Evolutionary conservation across 345 rosid species (phyloP), one percentile per base, ranked within the genome.

Genomic region (Citrus cavaleriei): DNA sequence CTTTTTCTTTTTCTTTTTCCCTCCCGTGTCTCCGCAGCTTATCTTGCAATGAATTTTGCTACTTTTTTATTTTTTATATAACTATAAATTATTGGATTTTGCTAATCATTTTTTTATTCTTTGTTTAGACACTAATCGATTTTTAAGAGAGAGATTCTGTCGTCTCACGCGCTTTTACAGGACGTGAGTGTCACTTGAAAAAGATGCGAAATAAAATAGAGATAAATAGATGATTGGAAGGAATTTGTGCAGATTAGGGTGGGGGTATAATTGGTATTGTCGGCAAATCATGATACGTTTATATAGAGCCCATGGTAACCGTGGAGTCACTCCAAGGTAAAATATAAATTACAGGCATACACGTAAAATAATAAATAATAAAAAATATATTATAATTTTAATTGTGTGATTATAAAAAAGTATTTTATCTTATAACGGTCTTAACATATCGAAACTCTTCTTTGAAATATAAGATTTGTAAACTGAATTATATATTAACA

Each of bases 1-100:
- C 7, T 21, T 70, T 81, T 4, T 18, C 14, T 21, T 70, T 81
- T 4, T 12, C 21, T 30, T 37, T 16, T 18, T 32, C 37, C 28
- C 37, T 73, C 86, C 87, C 76, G 34, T 46, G 80, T 84, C 68
- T 79, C 86, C 86, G 86, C 85, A 84, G 78, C 85, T 62, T 72
- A 78, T 84, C 79, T 42, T 80, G 83, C 78, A 75, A 75, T 65
- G 35, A 79, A 73, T 78, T 85, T 71, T 76, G 75, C 78, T n/a
- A 37, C 76, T 24, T 49, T 58, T 18, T 14, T 35, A 0, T 10
- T 37, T 72, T 38, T 27, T 57, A 30, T 4, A 0, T 13, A 46
- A 46, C 0, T 46, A 13, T 46, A 13, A 28, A 13, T 64, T 7
- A 46, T 14, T 32, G 25, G 5, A 58, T 73, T 59, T 54, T 54